Evolutionary conservation across 1,139 yeast species (phyloP), one percentile per base, ranked within the genome.

Genomic region (Candida anutae): DNA sequence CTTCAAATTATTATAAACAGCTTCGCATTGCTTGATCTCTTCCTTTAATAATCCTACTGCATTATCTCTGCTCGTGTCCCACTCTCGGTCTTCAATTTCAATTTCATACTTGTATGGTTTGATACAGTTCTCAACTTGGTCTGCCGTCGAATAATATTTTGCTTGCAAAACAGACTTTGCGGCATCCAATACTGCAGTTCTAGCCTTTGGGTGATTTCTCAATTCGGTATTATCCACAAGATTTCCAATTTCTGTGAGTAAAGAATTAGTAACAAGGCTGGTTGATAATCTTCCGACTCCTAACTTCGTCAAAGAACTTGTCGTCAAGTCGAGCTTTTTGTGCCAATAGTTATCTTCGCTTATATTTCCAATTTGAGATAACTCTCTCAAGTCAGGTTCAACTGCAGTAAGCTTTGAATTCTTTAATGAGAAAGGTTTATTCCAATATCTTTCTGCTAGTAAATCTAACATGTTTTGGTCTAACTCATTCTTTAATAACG

Each of bases 101-200:
- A 93, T 88, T 50, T 93, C 98, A 53, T 90, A 90, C 55, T 93
- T 93, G 58, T 80, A 90, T 2, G 98, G 98, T 53, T 93, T 93
- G 46, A 93, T 88, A 58, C 97, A 88, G 53, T 90, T 93, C 48
- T 93, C 99, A 11, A 93, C 98, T 51, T 93, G 98, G 50, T 93
- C 98, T 0, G 98, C 94, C 0, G 98, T 90, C 1, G 95, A 80
- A 40, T 80, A 85, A 49, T 74, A 90, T 38, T 90, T 75, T 21
- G 82, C 62, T 36, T 78, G 75, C 36, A 93, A 61, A 2, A 93
- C 95, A 14, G 77, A 63, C 23, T 74, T 70, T 0, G 95, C 94
- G 1, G 96, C 94, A 25, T 87, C 94, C 31, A 71, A 73, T 15
- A 93, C 90, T 5, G 87, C 78, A 22, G 75, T 72, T 39, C 76